A percentile compares a stretch with the other conserved stretches of the same genome.
Evolutionary conservation across 2,329 filamentous ascomycete genomes (phyloP).

Genomic region (Bertia moriformis): DNA sequence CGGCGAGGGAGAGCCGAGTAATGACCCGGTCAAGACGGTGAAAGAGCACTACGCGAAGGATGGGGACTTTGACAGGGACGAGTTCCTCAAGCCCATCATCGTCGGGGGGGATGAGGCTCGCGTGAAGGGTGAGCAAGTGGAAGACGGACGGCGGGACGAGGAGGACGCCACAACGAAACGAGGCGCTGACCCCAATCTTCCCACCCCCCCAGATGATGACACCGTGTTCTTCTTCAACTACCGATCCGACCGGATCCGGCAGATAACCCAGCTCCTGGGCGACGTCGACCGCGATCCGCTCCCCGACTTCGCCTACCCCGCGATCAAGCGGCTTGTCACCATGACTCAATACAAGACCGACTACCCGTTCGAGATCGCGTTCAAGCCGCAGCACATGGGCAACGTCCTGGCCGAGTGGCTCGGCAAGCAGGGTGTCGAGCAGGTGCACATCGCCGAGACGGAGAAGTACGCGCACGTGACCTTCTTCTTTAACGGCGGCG

Average conservation of each 20-base stretch:
- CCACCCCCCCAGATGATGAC: slow-evolving; percentile 70
- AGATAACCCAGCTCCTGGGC: slow-evolving; percentile 87
- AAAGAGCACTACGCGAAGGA: slow-evolving; percentile 74
- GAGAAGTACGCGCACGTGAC: slow-evolving; percentile 99
- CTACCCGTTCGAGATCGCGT: slow-evolving; percentile 83
- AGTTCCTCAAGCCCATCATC: slow-evolving; percentile 97
- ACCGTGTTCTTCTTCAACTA: slow-evolving; percentile 99
- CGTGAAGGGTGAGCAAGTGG: slow-evolving; percentile 81
- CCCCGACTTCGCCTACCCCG: slow-evolving; percentile 85
- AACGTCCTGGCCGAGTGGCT: slow-evolving; percentile 96
- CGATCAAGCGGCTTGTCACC: slow-evolving; percentile 74
- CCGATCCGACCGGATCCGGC: slow-evolving; percentile 89
- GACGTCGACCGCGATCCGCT: slow-evolving; percentile 80
- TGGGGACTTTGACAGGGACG: slow-evolving; percentile 56
- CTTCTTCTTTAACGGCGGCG: slow-evolving; percentile 98
- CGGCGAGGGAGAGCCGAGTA: slow-evolving; percentile 74
- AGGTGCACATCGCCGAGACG: slow-evolving; percentile 94
- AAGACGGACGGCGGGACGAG: slow-evolving; percentile 11
- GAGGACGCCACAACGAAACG: too few species aligned
- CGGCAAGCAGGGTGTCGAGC: slow-evolving; percentile 72
- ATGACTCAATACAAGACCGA: slow-evolving; percentile 98
- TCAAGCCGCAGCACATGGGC: slow-evolving; percentile 87
- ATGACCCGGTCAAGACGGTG: slow-evolving; percentile 73
- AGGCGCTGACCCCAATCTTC: slow-evolving; percentile 4
- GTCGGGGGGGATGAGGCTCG: slow-evolving; percentile 74